A percentile compares a stretch with the other conserved stretches of the same genome.
Conservation (phyloP, 805 yeast genomes). For the Lachancea fermentati region DNA sequence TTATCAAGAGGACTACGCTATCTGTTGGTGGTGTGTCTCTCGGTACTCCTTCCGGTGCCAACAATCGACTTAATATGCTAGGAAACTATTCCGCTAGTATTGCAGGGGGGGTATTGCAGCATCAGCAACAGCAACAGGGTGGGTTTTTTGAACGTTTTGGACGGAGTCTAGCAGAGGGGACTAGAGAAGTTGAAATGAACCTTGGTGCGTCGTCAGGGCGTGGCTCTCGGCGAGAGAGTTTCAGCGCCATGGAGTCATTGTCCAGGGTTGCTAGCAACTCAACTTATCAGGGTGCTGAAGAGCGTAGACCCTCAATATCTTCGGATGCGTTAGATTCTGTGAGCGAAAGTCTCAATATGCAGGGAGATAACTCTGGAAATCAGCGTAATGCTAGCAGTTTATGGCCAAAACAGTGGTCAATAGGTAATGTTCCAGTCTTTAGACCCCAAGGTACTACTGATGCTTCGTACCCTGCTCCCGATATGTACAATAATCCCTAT, state of each 20-base stretch:
- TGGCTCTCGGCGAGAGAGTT: slow-evolving; percentile 10
- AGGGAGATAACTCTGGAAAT: slow-evolving; percentile 4
- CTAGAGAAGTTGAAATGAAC: slow-evolving; percentile 27
- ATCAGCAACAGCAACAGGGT: slow-evolving; percentile 11
- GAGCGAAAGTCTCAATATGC: slow-evolving; percentile 11
- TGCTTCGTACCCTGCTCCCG: slow-evolving; percentile 2
- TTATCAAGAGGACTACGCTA: slow-evolving; percentile 23
- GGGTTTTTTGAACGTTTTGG: slow-evolving; percentile 34
- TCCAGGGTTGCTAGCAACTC: slow-evolving; percentile 7
- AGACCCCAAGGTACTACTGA: slow-evolving; percentile 13
- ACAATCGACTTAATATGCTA: slow-evolving; percentile 17
- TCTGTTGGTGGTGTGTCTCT: slow-evolving; percentile 26
- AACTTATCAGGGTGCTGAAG: slow-evolving; percentile 3
- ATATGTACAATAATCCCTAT: slow-evolving; percentile 2
- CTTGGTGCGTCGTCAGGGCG: slow-evolving; percentile 7
- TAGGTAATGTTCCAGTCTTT: slow-evolving; percentile 25
- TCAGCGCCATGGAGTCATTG: slow-evolving; percentile 7
- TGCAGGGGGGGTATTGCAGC: slow-evolving; percentile 14
- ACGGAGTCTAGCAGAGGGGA: slow-evolving; percentile 31
- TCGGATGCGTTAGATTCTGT: slow-evolving; percentile 13
- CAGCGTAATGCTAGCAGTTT: slow-evolving; percentile 8
- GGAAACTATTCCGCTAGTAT: slow-evolving; percentile 26
- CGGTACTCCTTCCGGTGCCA: slow-evolving; percentile 7
- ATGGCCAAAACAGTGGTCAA: slow-evolving; percentile 22
- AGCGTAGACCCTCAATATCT: slow-evolving; percentile 9